These are phyloP conservation scores for Mucor circinelloides DNA, from an alignment of 371 early-diverging fungal species.

Conservation along the genomic window DNA sequence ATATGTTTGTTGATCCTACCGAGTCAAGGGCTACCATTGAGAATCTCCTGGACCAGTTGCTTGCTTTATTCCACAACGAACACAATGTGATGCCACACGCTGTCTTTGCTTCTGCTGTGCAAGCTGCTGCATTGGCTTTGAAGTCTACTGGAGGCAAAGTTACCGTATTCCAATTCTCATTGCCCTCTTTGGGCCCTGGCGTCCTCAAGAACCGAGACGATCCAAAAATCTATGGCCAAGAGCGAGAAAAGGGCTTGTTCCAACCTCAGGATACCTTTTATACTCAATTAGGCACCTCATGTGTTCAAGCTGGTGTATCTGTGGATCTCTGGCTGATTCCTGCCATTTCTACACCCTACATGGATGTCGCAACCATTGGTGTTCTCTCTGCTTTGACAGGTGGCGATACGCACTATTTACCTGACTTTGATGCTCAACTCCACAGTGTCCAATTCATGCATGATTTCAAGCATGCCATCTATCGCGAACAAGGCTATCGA, in stretches of 20 bases:
- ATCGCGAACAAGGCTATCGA: slow-evolving; percentile 79
- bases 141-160: slow-evolving; percentile 85
- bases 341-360: slow-evolving; percentile 57
- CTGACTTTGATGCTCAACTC: slow-evolving; percentile 65
- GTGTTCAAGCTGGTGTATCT: slow-evolving; percentile 78
- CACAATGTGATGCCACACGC: slow-evolving; percentile 72
- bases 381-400: slow-evolving; percentile 81
- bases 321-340: slow-evolving; percentile 92
- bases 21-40: slow-evolving; percentile 78
- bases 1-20: slow-evolving; percentile 79
- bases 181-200: slow-evolving; percentile 90
- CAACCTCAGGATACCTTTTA: slow-evolving; percentile 88
- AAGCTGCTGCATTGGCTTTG: slow-evolving; percentile 77
- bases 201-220: slow-evolving; percentile 86
- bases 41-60: slow-evolving; percentile 79
- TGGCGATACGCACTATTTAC: slow-evolving; percentile 84
- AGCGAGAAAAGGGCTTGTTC: slow-evolving; percentile 87
- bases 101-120: slow-evolving; percentile 84
- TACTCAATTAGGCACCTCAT: slow-evolving; percentile 77
- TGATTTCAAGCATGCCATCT: slow-evolving; percentile 59
- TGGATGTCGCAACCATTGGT: slow-evolving; percentile 89
- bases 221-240: slow-evolving; percentile 80
- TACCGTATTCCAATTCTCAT: slow-evolving; percentile 77
- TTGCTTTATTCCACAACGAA: slow-evolving; percentile 71
- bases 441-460: slow-evolving; percentile 67